A percentile compares a stretch with the other conserved stretches of the same genome.
phyloP scores from a whole-genome alignment of 176 grass and related monocot genomes.

The Hsuehochloa calcarea region DNA sequence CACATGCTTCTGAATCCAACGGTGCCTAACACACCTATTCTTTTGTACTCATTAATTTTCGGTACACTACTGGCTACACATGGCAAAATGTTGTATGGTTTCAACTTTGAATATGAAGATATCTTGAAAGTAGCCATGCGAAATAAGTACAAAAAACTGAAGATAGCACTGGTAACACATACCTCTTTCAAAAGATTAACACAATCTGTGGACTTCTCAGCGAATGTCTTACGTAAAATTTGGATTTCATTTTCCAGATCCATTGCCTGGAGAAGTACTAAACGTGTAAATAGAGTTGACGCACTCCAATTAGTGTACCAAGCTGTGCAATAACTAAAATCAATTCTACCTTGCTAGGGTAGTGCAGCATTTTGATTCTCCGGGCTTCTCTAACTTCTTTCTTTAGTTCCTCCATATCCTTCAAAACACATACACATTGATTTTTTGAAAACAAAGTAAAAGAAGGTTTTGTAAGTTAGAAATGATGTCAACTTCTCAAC shows the following conservation, averaged over 20 bases:
- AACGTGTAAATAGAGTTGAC: background rate
- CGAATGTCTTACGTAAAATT: conserved; percentile 54
- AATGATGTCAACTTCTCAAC: conserved; percentile 2
- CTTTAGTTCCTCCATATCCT: conserved; percentile 73
- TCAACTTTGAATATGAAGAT: background rate
- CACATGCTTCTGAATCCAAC: background rate
- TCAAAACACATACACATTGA: conserved; percentile 19
- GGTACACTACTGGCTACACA: background rate
- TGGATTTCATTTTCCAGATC: conserved; percentile 83
- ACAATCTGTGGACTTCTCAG: conserved; percentile 61
- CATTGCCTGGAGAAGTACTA: conserved; percentile 62
- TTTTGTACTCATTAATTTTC: conserved; percentile 3
- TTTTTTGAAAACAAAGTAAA: conserved; percentile 1
- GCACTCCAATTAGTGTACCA: background rate
- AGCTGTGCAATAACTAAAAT: background rate
- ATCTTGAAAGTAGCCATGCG: background rate
- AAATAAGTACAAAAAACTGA: conserved; percentile 1
- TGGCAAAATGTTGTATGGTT: background rate
- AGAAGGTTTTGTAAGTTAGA: background rate
- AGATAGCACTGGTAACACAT: conserved; percentile 11
- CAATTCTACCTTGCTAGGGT: conserved; percentile 72
- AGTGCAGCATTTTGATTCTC: conserved; percentile 96
- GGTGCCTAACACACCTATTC: background rate
- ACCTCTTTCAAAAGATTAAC: conserved; percentile 87
- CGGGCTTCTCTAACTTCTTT: conserved; percentile 77